These are phyloP conservation scores for Teunomyces aglyptinius DNA, from an alignment of 805 yeast genomes.

Conservation along the genomic window DNA sequence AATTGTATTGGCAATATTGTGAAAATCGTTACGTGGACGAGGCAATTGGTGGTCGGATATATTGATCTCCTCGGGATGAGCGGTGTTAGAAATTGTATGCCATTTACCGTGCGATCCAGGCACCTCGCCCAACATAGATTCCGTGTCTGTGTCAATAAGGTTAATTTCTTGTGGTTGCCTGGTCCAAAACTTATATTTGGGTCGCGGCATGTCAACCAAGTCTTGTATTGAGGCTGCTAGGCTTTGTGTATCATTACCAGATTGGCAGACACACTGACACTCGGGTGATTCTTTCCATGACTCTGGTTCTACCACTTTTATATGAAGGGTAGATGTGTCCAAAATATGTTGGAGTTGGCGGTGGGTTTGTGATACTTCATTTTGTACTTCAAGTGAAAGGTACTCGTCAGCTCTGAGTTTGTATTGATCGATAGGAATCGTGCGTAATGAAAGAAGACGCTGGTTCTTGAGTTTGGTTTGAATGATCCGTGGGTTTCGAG, in stretches of 20 bases:
- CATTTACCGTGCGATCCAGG: constrained; percentile 16
- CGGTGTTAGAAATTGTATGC: constrained; percentile 32
- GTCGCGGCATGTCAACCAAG: neutral
- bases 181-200: neutral
- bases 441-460: constrained; percentile 38
- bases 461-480: constrained; percentile 32
- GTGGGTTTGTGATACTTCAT: neutral
- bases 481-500: constrained; percentile 36
- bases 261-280: neutral
- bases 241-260: neutral
- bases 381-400: constrained; percentile 16
- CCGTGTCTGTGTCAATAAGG: neutral
- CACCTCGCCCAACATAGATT: neutral
- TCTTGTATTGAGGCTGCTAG: neutral
- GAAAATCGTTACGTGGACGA: constrained; percentile 18
- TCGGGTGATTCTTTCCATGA: neutral
- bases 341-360: neutral
- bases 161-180: neutral
- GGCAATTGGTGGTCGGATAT: constrained; percentile 33
- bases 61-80: constrained; percentile 36
- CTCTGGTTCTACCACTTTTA: neutral
- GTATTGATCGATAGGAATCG: constrained; percentile 33
- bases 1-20: constrained; percentile 24
- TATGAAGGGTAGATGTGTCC: neutral
- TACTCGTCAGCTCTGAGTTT: constrained; percentile 31